Evolutionary conservation across 345 rosid genomes (phyloP), one percentile per base, ranked within the genome.

Genomic region (Lumnitzera littorea): DNA sequence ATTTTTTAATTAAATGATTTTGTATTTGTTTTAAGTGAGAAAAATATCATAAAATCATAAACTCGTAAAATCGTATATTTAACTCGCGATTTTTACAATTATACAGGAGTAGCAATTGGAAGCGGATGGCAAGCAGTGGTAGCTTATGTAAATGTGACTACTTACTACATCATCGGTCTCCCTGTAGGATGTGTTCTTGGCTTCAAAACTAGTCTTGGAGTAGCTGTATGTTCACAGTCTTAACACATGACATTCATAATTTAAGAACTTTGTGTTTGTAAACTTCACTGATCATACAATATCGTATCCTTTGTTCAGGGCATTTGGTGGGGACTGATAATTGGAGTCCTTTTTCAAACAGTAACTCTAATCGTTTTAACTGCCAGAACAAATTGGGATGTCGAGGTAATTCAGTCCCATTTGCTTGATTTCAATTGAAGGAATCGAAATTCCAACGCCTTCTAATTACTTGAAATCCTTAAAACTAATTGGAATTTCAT

Each of bases 321-420:
- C 13, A 85, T 92, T 29, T 92, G 96, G 98, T 92, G 87, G 97
- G 99, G 97, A n/a, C 78, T 94, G 87, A 75, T 90, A 27, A 54
- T 73, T 46, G 96, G 98, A 60, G 89, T 86, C 50, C 47, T 80
- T 50, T 79, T 84, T 43, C 96, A 90, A 57, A 90, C 96, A 16
- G 3, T 57, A 25, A 75, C 91, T 57, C 70, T 88, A 36, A 78
- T 87, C 53, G 63, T 88, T 51, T 78, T 88, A 56, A 83, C 97
- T 16, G 84, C 82, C 25, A 77, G 84, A 71, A 88, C 97, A 46
- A 86, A 94, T 27, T 86, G 99, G 97, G 54, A 63, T 48, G 62
- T 61, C 5, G 89, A 90, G 97, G 97, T 92, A 73, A 71, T 54
- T 13, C 11, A n/a, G 3, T 23, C 48, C 43, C 5, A 14, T 1